Conservation (phyloP, 768 basidiomycete genomes). For the Infundibulicybe gibba region DNA sequence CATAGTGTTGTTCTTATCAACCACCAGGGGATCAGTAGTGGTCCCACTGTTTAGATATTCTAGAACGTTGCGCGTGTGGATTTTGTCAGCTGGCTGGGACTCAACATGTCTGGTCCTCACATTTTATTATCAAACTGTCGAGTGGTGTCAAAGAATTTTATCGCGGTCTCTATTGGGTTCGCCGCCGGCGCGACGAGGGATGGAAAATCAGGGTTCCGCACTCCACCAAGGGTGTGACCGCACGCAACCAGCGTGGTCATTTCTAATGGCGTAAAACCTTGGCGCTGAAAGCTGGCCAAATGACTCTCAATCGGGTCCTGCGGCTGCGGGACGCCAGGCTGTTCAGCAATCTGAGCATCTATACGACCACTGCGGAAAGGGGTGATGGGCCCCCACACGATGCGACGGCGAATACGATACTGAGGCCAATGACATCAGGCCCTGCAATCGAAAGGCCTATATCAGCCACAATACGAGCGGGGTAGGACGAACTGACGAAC, state of each 20-base stretch:
- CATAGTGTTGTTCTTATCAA: slow-evolving; percentile 26
- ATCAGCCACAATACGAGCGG: neutral
- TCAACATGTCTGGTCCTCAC: slow-evolving; percentile 18
- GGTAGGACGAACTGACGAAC: slow-evolving; percentile 21
- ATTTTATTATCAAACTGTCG: slow-evolving; percentile 38
- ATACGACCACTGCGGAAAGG: slow-evolving; percentile 38
- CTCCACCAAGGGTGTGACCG: slow-evolving; percentile 48
- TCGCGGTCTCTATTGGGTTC: slow-evolving; percentile 20
- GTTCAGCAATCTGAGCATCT: slow-evolving; percentile 34
- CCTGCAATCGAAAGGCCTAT: slow-evolving; percentile 19
- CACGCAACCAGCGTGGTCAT: slow-evolving; percentile 51
- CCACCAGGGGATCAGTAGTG: slow-evolving; percentile 34
- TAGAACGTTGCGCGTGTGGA: slow-evolving; percentile 24
- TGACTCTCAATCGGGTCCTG: slow-evolving; percentile 35
- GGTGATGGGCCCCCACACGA: slow-evolving; percentile 44
- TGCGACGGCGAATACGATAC: slow-evolving; percentile 29
- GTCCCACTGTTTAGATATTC: slow-evolving; percentile 36
- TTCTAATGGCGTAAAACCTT: slow-evolving; percentile 40
- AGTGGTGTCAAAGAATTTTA: slow-evolving; percentile 37
- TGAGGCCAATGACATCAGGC: slow-evolving; percentile 41
- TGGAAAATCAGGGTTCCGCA: slow-evolving; percentile 43
- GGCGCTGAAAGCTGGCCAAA: slow-evolving; percentile 33
- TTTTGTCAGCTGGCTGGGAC: too few species aligned
- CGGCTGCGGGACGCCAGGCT: slow-evolving; percentile 38
- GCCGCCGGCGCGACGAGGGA: slow-evolving; percentile 31